These are phyloP conservation scores for Mimosa pudica DNA, from an alignment of 306 rosid species.

Conservation along the genomic window DNA sequence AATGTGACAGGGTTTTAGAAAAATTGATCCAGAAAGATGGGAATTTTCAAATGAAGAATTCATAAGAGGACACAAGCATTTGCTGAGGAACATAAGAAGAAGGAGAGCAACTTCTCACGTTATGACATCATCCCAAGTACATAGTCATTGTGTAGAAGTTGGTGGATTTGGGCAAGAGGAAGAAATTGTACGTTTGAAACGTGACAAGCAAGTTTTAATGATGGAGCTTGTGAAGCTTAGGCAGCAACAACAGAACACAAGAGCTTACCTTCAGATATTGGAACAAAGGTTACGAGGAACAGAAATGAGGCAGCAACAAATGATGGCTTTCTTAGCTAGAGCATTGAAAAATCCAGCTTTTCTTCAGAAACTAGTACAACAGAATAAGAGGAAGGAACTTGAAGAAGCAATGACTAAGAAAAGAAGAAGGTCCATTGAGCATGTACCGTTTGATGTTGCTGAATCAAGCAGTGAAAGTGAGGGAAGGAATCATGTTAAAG, in stretches of 20 bases:
- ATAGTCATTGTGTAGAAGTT: slow-evolving; percentile 59
- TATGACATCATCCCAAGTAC: slow-evolving; percentile 43
- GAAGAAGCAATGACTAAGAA: slow-evolving; percentile 74
- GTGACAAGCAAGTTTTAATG: slow-evolving; percentile 73
- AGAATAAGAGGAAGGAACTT: slow-evolving; percentile 61
- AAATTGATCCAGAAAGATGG: slow-evolving; percentile 86
- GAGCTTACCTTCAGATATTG: slow-evolving; percentile 59
- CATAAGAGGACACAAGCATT: slow-evolving; percentile 66
- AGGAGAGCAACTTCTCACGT: slow-evolving; percentile 69
- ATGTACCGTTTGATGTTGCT: slow-evolving; percentile 42
- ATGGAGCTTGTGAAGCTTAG: slow-evolving; percentile 84
- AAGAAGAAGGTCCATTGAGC: slow-evolving; percentile 86
- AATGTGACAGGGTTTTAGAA: slow-evolving; percentile 82
- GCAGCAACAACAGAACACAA: slow-evolving; percentile 84
- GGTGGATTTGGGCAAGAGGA: slow-evolving; percentile 69
- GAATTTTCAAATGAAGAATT: slow-evolving; percentile 89
- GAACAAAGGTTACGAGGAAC: slow-evolving; percentile 73
- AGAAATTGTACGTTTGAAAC: slow-evolving; percentile 63
- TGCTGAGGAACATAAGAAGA: slow-evolving; percentile 68
- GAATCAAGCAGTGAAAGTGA: slow-evolving; percentile 39
- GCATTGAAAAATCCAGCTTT: slow-evolving; percentile 85
- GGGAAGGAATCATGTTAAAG: slow-evolving; percentile 43
- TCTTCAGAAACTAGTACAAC: slow-evolving; percentile 66
- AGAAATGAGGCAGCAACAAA: slow-evolving; percentile 77
- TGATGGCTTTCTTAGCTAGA: slow-evolving; percentile 93